Evolutionary conservation across 805 yeast species (phyloP).

Genomic region (Monosporozyma yasuniensis): DNA sequence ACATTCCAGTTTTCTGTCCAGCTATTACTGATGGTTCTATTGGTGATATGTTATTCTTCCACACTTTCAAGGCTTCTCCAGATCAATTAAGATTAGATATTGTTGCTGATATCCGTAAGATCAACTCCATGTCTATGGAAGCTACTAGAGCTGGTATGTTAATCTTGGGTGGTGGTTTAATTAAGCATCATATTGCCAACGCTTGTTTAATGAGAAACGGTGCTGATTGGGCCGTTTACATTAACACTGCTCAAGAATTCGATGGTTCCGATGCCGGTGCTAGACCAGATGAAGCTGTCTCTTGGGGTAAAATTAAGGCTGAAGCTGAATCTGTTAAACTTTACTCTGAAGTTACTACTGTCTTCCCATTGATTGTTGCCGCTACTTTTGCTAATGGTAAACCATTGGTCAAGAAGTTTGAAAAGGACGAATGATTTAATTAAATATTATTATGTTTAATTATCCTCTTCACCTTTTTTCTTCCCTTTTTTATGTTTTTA

Average conservation of each 20-base stretch:
- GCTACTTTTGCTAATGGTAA: constrained; percentile 81
- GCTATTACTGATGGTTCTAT: constrained; percentile 96
- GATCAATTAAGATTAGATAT: constrained; percentile 82
- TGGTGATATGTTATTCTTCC: constrained; percentile 98
- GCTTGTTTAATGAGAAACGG: constrained; percentile 99
- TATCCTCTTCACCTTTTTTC: neutral
- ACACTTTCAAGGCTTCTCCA: constrained; percentile 91
- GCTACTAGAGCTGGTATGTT: constrained; percentile 94
- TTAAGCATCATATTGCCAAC: constrained; percentile 95
- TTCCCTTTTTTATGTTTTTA: neutral
- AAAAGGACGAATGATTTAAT: neutral
- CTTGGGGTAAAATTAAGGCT: constrained; percentile 98
- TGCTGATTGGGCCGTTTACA: constrained; percentile 94
- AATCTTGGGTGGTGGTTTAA: constrained; percentile 89
- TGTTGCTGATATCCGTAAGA: constrained; percentile 84
- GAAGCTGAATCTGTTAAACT: constrained; percentile 89
- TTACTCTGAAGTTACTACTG: constrained; percentile 89
- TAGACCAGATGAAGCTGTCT: constrained; percentile 95
- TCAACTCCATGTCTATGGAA: constrained; percentile 91
- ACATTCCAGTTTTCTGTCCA: constrained; percentile 95
- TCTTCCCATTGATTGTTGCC: constrained; percentile 93
- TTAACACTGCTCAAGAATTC: constrained; percentile 96
- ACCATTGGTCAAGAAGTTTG: constrained; percentile 1
- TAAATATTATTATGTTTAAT: neutral
- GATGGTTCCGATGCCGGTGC: constrained; percentile 99